A percentile compares a stretch with the other conserved stretches of the same genome.
Conservation (phyloP, 805 yeast species). For the Saccharomyces cerevisiae region DNA sequence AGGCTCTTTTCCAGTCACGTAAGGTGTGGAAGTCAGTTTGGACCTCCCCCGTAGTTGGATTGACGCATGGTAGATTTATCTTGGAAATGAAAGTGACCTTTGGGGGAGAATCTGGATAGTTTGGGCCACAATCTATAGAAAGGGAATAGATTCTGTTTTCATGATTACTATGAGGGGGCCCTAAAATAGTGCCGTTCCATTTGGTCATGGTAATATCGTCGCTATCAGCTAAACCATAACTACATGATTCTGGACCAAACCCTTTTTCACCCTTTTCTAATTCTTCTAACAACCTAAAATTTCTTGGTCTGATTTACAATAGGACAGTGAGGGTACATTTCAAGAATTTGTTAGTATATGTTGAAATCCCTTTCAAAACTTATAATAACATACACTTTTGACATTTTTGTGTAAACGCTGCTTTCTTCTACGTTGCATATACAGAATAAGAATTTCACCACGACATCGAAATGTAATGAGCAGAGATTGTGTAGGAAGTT, state of each 20-base stretch:
- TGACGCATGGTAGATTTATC: constrained; percentile 90
- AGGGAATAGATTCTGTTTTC: constrained; percentile 89
- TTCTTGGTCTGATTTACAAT: constrained; percentile 53
- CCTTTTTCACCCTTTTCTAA: constrained; percentile 98
- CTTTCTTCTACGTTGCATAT: neutral
- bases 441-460: neutral
- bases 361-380: neutral
- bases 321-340: neutral
- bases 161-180: constrained; percentile 88
- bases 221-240: constrained; percentile 83
- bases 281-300: constrained; percentile 89
- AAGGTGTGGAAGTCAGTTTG: constrained; percentile 55
- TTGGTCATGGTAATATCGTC: constrained; percentile 89
- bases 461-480: neutral
- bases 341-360: neutral
- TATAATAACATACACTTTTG: constrained; percentile 37
- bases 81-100: constrained; percentile 68
- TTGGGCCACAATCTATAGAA: constrained; percentile 69
- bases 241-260: constrained; percentile 90
- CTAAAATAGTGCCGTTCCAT: constrained; percentile 97
- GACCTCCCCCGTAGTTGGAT: constrained; percentile 49
- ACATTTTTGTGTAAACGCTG: constrained; percentile 25
- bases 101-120: constrained; percentile 89
- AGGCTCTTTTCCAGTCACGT: constrained; percentile 79
- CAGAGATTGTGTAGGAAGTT: neutral